Conservation (phyloP, 768 basidiomycete species). For the Ramaria sp. region DNA sequence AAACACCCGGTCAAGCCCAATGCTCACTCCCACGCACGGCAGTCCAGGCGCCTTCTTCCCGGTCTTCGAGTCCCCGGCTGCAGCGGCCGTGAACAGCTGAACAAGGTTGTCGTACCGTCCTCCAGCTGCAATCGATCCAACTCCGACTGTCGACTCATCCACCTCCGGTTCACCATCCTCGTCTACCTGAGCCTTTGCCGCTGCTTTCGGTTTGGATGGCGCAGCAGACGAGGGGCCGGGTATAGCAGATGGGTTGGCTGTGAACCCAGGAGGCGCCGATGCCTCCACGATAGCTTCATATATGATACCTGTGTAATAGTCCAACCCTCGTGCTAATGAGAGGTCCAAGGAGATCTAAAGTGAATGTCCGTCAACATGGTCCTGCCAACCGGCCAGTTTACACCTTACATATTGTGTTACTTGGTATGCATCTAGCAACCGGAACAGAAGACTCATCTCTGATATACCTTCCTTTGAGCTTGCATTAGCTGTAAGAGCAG, state of each 20-base stretch:
- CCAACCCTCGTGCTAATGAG: slow-evolving; percentile 92
- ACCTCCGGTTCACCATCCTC: slow-evolving; percentile 59
- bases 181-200: slow-evolving; percentile 20
- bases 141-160: slow-evolving; percentile 88
- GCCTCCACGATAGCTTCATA: slow-evolving; percentile 93
- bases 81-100: slow-evolving; percentile 77
- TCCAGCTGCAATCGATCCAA: slow-evolving; percentile 98
- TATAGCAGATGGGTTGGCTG: slow-evolving; percentile 15
- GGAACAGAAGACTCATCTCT: slow-evolving; percentile 83
- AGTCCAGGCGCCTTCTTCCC: slow-evolving; percentile 39
- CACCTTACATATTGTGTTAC: slow-evolving; percentile 62
- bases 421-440: slow-evolving; percentile 68
- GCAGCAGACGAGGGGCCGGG: slow-evolving; percentile 8
- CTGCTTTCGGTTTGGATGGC: slow-evolving; percentile 24
- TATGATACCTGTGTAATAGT: slow-evolving; percentile 98
- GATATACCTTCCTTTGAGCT: slow-evolving; percentile 72
- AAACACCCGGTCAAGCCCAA: slow-evolving; percentile 91
- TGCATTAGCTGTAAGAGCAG: slow-evolving; percentile 51
- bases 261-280: slow-evolving; percentile 84
- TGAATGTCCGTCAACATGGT: neutral
- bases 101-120: slow-evolving; percentile 96
- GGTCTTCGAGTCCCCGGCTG: slow-evolving; percentile 61
- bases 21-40: slow-evolving; percentile 87
- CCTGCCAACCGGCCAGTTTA: neutral
- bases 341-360: slow-evolving; percentile 87